Conservation (phyloP, 805 yeast genomes). For the Cyberlindnera mississippiensis region DNA sequence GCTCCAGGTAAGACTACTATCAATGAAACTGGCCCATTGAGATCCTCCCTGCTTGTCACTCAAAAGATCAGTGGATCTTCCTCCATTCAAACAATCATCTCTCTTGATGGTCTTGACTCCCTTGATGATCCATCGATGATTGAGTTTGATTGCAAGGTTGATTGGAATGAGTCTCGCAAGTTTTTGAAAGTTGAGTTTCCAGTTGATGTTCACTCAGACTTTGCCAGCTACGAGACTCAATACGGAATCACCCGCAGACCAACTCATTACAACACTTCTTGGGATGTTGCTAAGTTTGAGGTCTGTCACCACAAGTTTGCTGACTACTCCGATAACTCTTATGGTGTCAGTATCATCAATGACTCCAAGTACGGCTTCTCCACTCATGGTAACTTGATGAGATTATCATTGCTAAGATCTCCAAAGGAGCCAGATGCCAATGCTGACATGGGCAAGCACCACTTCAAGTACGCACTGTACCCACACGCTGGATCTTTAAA, state of each 20-base stretch:
- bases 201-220: conserved; percentile 70
- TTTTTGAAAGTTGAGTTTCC: conserved; percentile 95
- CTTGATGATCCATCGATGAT: conserved; percentile 36
- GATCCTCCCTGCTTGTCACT: conserved; percentile 58
- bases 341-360: conserved; percentile 84
- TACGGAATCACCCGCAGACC: conserved; percentile 90
- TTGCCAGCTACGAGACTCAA: conserved; percentile 88
- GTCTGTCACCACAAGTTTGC: conserved; percentile 93
- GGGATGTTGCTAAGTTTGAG: conserved; percentile 97
- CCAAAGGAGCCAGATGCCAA: conserved; percentile 93
- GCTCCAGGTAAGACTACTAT: conserved; percentile 34
- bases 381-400: conserved; percentile 88
- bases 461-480: conserved; percentile 74
- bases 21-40: conserved; percentile 50
- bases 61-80: conserved; percentile 57
- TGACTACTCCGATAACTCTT: conserved; percentile 80
- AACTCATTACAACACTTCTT: conserved; percentile 88
- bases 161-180: conserved; percentile 85
- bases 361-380: conserved; percentile 90
- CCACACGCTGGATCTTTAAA: conserved; percentile 76
- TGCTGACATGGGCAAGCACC: conserved; percentile 91
- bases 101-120: conserved; percentile 53
- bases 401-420: conserved; percentile 80
- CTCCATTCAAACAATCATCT: conserved; percentile 61
- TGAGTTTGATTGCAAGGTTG: conserved; percentile 56